These are phyloP conservation scores for Starmera quercuum DNA, from an alignment of 805 yeast species.

Conservation along the genomic window DNA sequence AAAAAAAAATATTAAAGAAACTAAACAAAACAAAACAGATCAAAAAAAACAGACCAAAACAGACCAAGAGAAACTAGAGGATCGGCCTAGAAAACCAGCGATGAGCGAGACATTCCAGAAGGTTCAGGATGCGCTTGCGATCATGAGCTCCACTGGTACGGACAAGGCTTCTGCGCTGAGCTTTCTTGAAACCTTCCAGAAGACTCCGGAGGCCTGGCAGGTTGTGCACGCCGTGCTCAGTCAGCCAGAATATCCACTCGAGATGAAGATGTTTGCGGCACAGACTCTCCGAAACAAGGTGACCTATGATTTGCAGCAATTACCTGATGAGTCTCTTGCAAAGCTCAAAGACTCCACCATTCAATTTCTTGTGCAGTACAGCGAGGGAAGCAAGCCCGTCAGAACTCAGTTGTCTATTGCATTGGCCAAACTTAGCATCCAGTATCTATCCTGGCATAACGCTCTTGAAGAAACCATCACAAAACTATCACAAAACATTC, in stretches of 20 bases:
- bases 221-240: constrained; percentile 48
- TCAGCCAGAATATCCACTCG: constrained; percentile 30
- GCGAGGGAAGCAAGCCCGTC: constrained; percentile 42
- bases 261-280: constrained; percentile 74
- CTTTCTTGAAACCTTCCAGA: constrained; percentile 76
- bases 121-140: constrained; percentile 17
- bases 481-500: constrained; percentile 32
- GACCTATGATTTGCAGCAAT: constrained; percentile 76
- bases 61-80: neutral
- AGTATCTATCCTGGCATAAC: constrained; percentile 62
- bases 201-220: constrained; percentile 77
- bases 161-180: constrained; percentile 37
- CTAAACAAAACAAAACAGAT: neutral
- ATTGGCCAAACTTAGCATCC: constrained; percentile 75
- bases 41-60: neutral
- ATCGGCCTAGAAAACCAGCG: neutral
- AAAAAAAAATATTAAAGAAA: neutral
- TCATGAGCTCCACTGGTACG: constrained; percentile 17
- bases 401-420: constrained; percentile 79
- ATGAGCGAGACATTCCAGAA: constrained; percentile 3
- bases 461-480: constrained; percentile 63
- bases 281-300: constrained; percentile 84
- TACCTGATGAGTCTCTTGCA: constrained; percentile 49
- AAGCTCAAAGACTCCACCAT: constrained; percentile 66
- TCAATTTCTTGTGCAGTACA: constrained; percentile 43